Conservation (phyloP, 257 asterid species). For the Solanum appendiculatum region DNA sequence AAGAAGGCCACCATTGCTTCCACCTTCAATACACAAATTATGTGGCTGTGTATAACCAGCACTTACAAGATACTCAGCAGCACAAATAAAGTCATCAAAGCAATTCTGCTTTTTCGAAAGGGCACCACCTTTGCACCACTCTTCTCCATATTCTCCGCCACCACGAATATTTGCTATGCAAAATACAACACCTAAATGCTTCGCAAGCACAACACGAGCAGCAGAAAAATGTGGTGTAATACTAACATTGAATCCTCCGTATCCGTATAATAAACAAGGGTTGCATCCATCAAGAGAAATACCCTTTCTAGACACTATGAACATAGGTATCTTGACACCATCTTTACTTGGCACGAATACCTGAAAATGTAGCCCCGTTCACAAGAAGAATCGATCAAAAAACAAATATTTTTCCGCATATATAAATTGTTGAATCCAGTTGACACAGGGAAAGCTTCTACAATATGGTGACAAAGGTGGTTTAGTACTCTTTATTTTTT, state of each 20-base stretch:
- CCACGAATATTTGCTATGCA: slow-evolving; percentile 94
- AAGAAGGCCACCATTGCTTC: slow-evolving; percentile 95
- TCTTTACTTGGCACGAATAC: slow-evolving; percentile 81
- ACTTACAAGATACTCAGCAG: slow-evolving; percentile 70
- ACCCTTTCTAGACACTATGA: slow-evolving; percentile 69
- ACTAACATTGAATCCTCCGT: slow-evolving; percentile 83
- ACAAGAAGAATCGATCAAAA: background rate
- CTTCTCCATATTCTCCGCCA: slow-evolving; percentile 98
- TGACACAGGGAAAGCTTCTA: background rate
- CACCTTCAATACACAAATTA: slow-evolving; percentile 95
- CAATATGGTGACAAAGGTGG: background rate
- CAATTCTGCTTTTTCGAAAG: slow-evolving; percentile 83
- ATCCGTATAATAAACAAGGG: slow-evolving; percentile 77
- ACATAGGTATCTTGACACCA: slow-evolving; percentile 65
- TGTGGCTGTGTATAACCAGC: slow-evolving; percentile 82
- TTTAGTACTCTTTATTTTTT: background rate
- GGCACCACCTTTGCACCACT: slow-evolving; percentile 92
- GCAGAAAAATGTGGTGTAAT: slow-evolving; percentile 61
- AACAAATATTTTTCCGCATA: background rate
- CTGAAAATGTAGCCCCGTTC: slow-evolving; percentile 21
- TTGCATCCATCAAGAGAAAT: slow-evolving; percentile 72
- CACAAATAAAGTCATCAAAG: slow-evolving; percentile 77
- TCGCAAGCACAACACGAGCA: slow-evolving; percentile 50
- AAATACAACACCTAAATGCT: slow-evolving; percentile 58
- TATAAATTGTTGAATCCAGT: background rate